phyloP scores from a whole-genome alignment of 257 asterid genomes.

The Mentha longifolia region DNA sequence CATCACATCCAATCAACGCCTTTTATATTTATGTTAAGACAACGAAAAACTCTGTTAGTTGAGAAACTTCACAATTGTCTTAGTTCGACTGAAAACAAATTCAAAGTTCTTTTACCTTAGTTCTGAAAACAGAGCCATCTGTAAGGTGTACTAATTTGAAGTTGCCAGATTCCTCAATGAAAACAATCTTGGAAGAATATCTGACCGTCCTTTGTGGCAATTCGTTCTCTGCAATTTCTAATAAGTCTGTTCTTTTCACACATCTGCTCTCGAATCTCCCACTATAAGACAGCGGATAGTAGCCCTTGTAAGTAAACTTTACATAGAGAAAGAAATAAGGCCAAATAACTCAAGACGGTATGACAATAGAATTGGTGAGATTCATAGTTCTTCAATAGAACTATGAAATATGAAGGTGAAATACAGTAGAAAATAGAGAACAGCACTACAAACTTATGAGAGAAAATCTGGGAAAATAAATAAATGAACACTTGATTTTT shows the following conservation, averaged over 20 bases:
- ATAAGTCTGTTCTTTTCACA: constrained; percentile 58
- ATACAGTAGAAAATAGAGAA: neutral
- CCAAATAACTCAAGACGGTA: neutral
- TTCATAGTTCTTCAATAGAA: neutral
- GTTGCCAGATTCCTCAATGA: constrained; percentile 63
- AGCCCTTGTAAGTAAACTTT: neutral
- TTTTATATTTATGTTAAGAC: constrained; percentile 10
- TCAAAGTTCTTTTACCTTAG: constrained; percentile 49
- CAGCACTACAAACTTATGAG: neutral
- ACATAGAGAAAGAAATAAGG: neutral
- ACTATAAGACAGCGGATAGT: constrained; percentile 37
- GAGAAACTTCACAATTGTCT: neutral
- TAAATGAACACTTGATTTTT: neutral
- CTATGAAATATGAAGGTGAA: neutral
- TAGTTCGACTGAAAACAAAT: neutral
- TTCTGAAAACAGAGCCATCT: constrained; percentile 63
- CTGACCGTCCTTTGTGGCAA: constrained; percentile 69
- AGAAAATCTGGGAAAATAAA: too few relatives aligned
- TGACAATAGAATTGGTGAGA: neutral
- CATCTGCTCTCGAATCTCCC: constrained; percentile 56
- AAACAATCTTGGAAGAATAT: constrained; percentile 73
- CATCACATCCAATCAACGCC: constrained; percentile 91
- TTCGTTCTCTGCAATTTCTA: constrained; percentile 63
- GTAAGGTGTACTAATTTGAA: constrained; percentile 72
- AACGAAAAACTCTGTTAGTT: neutral